A percentile compares a stretch with the other conserved stretches of the same genome.
These are phyloP conservation scores for Chaetomium cochliodes DNA, from an alignment of 495 filamentous ascomycete species.

Conservation along the genomic window DNA sequence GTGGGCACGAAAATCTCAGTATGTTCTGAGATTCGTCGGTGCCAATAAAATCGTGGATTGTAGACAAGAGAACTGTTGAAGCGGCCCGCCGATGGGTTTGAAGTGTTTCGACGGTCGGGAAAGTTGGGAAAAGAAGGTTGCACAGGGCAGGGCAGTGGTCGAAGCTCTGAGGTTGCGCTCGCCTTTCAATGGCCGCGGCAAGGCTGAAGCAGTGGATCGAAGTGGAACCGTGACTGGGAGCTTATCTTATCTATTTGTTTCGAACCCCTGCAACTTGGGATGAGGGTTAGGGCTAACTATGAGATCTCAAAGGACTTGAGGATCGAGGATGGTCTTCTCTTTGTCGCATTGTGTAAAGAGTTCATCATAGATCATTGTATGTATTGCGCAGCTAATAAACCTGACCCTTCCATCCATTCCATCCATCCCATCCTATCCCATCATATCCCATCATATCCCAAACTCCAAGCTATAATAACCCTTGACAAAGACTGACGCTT, in stretches of 20 bases:
- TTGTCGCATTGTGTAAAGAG: too few species aligned
- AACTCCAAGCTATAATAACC: background rate
- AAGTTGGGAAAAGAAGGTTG: conserved; percentile 14
- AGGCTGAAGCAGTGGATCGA: conserved; percentile 23
- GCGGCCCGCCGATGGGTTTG: background rate
- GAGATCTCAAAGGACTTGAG: too few species aligned
- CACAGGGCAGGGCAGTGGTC: conserved; percentile 6
- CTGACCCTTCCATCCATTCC: too few species aligned
- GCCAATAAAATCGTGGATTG: background rate
- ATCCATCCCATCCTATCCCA: background rate
- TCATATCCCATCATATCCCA: background rate
- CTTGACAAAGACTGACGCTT: too few species aligned
- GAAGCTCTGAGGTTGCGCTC: conserved; percentile 16
- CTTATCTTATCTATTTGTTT: background rate
- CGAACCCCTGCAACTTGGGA: background rate
- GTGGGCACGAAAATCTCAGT: background rate
- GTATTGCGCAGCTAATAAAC: background rate
- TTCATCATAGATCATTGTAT: background rate
- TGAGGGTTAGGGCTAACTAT: conserved; percentile 19
- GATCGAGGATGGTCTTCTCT: too few species aligned
- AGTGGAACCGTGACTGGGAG: background rate
- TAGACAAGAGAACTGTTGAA: background rate
- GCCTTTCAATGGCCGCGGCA: conserved; percentile 18
- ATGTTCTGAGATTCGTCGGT: background rate
- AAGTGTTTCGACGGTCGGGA: background rate